Percentiles rank a stretch among this genome's conserved stretches.
These are phyloP conservation scores for Phytophthora colocasiae DNA, from an alignment of 352 stramenopile genomes.

Conservation along the genomic window DNA sequence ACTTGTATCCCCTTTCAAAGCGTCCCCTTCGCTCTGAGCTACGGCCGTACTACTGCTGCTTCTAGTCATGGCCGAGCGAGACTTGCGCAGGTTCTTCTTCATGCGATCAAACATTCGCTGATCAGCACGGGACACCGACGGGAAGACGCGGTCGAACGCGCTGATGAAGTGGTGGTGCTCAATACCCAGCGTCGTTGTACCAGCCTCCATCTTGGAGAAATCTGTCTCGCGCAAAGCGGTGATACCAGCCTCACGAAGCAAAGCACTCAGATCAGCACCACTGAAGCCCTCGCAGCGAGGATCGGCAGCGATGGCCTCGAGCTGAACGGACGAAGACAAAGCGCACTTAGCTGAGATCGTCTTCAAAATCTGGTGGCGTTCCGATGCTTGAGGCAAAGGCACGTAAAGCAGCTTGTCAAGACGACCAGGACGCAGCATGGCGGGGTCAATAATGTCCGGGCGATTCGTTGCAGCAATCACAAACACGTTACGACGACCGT, in stretches of 20 bases:
- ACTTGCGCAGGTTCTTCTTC: conserved; percentile 88
- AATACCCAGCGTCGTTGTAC: conserved; percentile 59
- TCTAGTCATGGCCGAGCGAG: conserved; percentile 36
- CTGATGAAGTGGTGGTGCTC: conserved; percentile 69
- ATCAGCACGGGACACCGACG: conserved; percentile 83
- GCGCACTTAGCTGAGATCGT: conserved; percentile 86
- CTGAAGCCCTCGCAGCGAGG: conserved; percentile 94
- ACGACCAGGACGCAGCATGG: conserved; percentile 98
- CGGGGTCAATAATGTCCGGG: conserved; percentile 99
- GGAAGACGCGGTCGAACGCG: conserved; percentile 86
- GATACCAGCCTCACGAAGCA: conserved; percentile 97
- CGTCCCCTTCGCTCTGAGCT: conserved; percentile 1
- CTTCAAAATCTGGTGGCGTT: conserved; percentile 91
- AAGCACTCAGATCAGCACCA: conserved; percentile 96
- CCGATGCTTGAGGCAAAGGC: conserved; percentile 89
- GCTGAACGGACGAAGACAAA: conserved; percentile 77
- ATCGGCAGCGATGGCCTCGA: conserved; percentile 92
- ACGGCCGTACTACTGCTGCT: background rate
- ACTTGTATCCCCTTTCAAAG: conserved; percentile 1
- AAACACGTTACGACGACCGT: conserved; percentile 49
- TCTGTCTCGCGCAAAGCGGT: conserved; percentile 89
- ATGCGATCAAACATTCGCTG: conserved; percentile 91
- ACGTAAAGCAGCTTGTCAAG: conserved; percentile 99
- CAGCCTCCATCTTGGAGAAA: conserved; percentile 41
- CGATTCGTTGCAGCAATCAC: conserved; percentile 90